phyloP scores from a whole-genome alignment of 495 filamentous ascomycete genomes.

The Aspergillus sparsus region DNA sequence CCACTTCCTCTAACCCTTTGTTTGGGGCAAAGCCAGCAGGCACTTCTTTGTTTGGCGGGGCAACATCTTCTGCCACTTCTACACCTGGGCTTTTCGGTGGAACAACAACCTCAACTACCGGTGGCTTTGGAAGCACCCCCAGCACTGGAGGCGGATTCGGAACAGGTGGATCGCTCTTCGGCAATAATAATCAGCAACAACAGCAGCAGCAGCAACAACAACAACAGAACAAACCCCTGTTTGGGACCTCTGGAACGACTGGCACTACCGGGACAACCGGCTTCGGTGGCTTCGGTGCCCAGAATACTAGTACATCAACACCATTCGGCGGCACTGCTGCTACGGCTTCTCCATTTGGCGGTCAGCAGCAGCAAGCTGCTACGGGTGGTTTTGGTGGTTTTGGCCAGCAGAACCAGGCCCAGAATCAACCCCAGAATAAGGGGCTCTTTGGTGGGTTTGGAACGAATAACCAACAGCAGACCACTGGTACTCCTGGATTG shows the following conservation, averaged over 20 bases:
- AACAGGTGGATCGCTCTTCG: conserved; percentile 50
- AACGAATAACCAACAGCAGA: conserved; percentile 40
- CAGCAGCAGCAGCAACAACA: conserved; percentile 34
- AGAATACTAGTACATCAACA: conserved; percentile 36
- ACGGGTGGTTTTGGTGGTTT: conserved; percentile 47
- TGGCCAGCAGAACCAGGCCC: conserved; percentile 45
- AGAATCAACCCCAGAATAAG: conserved; percentile 44
- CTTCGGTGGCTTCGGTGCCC: conserved; percentile 44
- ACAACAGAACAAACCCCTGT: conserved; percentile 39
- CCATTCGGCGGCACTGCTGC: conserved; percentile 43
- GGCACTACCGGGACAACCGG: conserved; percentile 37
- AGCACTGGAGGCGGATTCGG: conserved; percentile 34
- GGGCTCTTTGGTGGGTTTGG: conserved; percentile 46
- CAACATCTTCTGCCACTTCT: conserved; percentile 26
- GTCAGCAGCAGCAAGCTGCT: conserved; percentile 39
- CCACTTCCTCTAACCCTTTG: conserved; percentile 40
- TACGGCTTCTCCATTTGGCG: conserved; percentile 43
- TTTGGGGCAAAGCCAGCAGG: conserved; percentile 45
- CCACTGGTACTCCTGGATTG: conserved; percentile 36
- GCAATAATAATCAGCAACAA: conserved; percentile 35
- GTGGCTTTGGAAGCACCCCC: conserved; percentile 32
- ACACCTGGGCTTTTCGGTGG: conserved; percentile 33
- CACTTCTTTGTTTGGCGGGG: conserved; percentile 42
- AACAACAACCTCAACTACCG: conserved; percentile 31
- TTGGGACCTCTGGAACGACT: conserved; percentile 30